Base-by-base conservation (phyloP, 2,329 filamentous ascomycete species). In the Hansfordia pulvinata region DNA sequence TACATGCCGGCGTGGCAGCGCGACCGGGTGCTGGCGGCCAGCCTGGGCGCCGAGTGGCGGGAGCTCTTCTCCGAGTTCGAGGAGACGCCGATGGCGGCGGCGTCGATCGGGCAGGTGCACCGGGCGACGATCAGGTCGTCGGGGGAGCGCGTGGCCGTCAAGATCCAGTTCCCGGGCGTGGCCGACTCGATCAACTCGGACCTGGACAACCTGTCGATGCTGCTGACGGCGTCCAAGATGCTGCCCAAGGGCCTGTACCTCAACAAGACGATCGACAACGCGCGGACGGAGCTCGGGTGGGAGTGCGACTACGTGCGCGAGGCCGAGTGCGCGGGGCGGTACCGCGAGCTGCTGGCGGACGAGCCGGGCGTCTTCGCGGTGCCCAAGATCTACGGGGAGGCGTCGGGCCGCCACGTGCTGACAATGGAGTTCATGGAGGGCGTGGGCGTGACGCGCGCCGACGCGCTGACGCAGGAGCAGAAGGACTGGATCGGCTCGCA, bases 1-100 rank as follows among this genome's bases (percentile, higher is more conserved):
- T 98, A 96, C 52, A 98, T 98, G 90, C 90, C 90, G 1, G 69
- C 83, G 3, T 93, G 76, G 49, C 90, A 98, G 51, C 77, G 90
- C 8, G 76, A 98, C 49, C 74, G 77, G 32, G 88, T 98, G 1
- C 65, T 98, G 6, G 52, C 61, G 0, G 62, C 68, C 5, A 93
- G 93, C 42, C 65, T 98, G 0, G 90, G 90, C 0, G 44, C 69
- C 0, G 67, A 88, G 28, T 98, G 90, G 90, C 70, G 84, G 25
- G 70, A 83, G 2, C 56, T 94, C 2, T 98, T 88, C 42, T 64
- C 62, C 12, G 70, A 76, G 4, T 98, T 98, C 41, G 80, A 93
- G 20, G 90, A 96, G 37, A 76, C 76, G 32, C 90, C 90, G 2
- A 82, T 98, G 32, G 90, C 92, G 2, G 90, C 90, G 1, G 90